These are phyloP conservation scores for Termitomyces sp. DNA, from an alignment of 1,284 basidiomycete genomes.

Conservation along the genomic window DNA sequence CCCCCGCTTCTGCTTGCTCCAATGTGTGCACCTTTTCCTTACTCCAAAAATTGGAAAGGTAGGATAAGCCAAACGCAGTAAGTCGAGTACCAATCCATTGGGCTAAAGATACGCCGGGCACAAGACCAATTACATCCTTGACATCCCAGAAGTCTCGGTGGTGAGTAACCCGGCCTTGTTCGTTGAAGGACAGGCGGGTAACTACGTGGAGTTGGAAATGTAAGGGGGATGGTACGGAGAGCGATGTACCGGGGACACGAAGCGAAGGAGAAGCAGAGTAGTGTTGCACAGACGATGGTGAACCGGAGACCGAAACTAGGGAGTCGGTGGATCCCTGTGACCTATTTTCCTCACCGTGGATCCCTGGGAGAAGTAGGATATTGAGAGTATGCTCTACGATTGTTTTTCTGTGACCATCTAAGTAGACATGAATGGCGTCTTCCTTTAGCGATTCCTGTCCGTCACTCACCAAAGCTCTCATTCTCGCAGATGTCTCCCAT, in stretches of 20 bases:
- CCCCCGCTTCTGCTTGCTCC: constrained; percentile 16
- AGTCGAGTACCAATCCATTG: constrained; percentile 65
- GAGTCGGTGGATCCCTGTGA: constrained; percentile 30
- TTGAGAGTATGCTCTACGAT: constrained; percentile 68
- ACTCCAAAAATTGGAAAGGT: constrained; percentile 31
- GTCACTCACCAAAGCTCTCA: constrained; percentile 65
- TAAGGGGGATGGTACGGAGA: constrained; percentile 61
- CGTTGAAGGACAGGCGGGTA: constrained; percentile 69
- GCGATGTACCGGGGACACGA: constrained; percentile 46
- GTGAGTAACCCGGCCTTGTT: constrained; percentile 65
- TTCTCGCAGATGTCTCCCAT: constrained; percentile 67
- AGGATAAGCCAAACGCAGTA: constrained; percentile 51
- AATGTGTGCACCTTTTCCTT: constrained; percentile 15
- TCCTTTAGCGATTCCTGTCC: not conserved
- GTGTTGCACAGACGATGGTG: constrained; percentile 12
- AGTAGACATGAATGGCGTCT: not conserved
- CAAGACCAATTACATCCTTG: constrained; percentile 60
- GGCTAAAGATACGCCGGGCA: constrained; percentile 59
- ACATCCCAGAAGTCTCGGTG: constrained; percentile 76
- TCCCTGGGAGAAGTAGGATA: constrained; percentile 50
- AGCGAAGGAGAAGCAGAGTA: constrained; percentile 38
- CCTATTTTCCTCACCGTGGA: constrained; percentile 37
- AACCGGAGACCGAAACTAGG: constrained; percentile 26
- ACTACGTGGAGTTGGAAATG: constrained; percentile 64
- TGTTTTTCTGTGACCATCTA: constrained; percentile 65